phyloP scores from a whole-genome alignment of 1,284 basidiomycete genomes.

The Ustilago esculenta region DNA sequence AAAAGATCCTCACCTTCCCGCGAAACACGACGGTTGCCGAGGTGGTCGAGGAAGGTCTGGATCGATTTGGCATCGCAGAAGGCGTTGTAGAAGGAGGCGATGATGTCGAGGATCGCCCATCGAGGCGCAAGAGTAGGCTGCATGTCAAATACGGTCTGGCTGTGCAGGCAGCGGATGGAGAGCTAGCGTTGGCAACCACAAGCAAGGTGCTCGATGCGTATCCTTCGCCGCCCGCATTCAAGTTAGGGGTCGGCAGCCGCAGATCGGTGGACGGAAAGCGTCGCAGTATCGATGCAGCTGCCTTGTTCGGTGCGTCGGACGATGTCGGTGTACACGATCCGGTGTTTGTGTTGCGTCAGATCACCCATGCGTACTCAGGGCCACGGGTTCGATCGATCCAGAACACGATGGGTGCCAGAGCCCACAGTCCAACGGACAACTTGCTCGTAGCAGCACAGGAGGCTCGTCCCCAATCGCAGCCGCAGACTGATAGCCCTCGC shows the following conservation, averaged over 20 bases:
- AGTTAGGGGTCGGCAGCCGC: conserved; percentile 77
- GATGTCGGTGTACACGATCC: conserved; percentile 86
- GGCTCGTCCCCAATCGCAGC: conserved; percentile 53
- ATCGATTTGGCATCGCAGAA: conserved; percentile 90
- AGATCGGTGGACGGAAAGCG: conserved; percentile 78
- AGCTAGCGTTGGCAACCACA: conserved; percentile 44
- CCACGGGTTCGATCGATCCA: conserved; percentile 14
- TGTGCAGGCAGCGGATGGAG: conserved; percentile 41
- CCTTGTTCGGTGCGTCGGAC: conserved; percentile 72
- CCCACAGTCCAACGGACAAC: conserved; percentile 48
- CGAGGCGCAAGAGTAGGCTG: conserved; percentile 79
- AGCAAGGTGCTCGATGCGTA: conserved; percentile 77
- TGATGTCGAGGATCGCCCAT: conserved; percentile 89
- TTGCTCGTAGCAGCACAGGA: conserved; percentile 68
- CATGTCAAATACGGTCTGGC: conserved; percentile 83
- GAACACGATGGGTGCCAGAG: conserved; percentile 19
- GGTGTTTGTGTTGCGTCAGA: conserved; percentile 77
- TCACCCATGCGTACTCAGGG: conserved; percentile 26
- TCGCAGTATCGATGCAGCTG: conserved; percentile 84
- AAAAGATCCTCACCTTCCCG: conserved; percentile 72
- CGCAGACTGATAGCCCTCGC: conserved; percentile 17
- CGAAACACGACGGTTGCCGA: conserved; percentile 95
- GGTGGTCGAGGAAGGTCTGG: conserved; percentile 88
- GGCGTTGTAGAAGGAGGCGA: conserved; percentile 97
- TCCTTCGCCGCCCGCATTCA: conserved; percentile 71